Evolutionary conservation across 108 stramenopile species (phyloP), one percentile per base, ranked within the genome.

Genomic region (Cylindrotheca closterium): DNA sequence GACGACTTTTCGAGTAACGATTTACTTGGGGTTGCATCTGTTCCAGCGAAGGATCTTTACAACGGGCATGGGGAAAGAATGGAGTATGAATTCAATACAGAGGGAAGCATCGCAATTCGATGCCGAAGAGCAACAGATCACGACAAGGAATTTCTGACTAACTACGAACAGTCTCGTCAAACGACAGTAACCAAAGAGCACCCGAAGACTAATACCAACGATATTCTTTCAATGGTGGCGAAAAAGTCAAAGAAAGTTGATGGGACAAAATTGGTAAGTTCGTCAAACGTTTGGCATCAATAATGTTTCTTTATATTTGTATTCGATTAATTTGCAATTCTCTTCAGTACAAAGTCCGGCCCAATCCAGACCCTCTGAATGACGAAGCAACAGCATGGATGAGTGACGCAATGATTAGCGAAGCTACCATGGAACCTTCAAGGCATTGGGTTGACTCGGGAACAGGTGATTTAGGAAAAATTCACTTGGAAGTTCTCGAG

Each of bases 111-210:
- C 8, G 85, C 82, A 0, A 49, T 93, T 12, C 85, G 88, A 22
- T 82, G 81, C 47, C 81, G 88, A 24, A 71, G 84, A 28, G 88
- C 92, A 2, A 83, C 87, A 8, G 65, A 75, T 3, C 57, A 84
- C 45, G 92, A 93, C 61, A 73, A 82, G 27, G 51, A 72, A 12
- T 93, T 93, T 56, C 84, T 93, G 83, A 66, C 74, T n/a, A 67
- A 73, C n/a, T 55, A 49, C 49, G 28, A 66, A 56, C 30, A 67
- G 31, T 49, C 61, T 3, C 21, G 32, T 25, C 66, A 72, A 32
- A 48, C 55, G 17, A 33, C 81, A 54, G 61, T 64, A 28, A 42
- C 66, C 49, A 47, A 42, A 2, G 56, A 58, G 67, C 23, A 24
- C 8, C 57, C 58, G 4, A 70, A 69, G 26, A 59, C 67, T 19